Evolutionary conservation across 2,329 filamentous ascomycete species (phyloP).

Genomic region (Ascosphaera pollenicola): DNA sequence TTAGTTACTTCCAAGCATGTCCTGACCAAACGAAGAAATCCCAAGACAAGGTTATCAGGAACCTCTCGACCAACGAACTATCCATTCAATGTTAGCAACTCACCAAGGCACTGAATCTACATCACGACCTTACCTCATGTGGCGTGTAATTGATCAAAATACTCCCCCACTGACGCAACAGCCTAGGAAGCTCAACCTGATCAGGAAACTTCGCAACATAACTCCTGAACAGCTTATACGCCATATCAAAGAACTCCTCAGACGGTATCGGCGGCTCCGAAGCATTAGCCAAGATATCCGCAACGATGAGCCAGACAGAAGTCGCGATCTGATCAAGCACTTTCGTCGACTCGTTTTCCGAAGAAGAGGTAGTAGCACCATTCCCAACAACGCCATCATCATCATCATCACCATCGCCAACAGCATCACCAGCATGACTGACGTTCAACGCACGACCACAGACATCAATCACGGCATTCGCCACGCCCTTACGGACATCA

Average conservation of each 20-base stretch:
- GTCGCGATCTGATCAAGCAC: constrained; percentile 19
- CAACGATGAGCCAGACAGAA: too few species aligned
- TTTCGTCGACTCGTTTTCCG: too few species aligned
- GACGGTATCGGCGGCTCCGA: constrained; percentile 18
- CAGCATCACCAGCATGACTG: too few species aligned
- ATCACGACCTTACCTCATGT: constrained; percentile 15
- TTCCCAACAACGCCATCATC: too few species aligned
- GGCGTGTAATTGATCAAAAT: constrained; percentile 22
- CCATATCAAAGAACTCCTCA: constrained; percentile 25
- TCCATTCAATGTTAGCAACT: constrained; percentile 7
- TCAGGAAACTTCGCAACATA: constrained; percentile 18
- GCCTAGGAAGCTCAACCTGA: constrained; percentile 17
- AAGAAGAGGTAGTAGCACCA: too few species aligned
- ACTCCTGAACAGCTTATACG: constrained; percentile 20
- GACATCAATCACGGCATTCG: constrained; percentile 17
- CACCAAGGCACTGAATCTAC: background rate
- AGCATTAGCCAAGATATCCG: too few species aligned
- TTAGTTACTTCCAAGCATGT: constrained; percentile 19
- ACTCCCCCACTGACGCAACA: constrained; percentile 20
- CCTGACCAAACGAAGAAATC: constrained; percentile 22
- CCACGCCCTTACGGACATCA: constrained; percentile 16
- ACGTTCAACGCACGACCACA: too few species aligned
- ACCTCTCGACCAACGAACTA: constrained; percentile 25
- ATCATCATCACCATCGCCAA: too few species aligned
- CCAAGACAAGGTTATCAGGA: constrained; percentile 20